Evolutionary conservation across 768 basidiomycete species (phyloP).

Genomic region (Russula brevipes): DNA sequence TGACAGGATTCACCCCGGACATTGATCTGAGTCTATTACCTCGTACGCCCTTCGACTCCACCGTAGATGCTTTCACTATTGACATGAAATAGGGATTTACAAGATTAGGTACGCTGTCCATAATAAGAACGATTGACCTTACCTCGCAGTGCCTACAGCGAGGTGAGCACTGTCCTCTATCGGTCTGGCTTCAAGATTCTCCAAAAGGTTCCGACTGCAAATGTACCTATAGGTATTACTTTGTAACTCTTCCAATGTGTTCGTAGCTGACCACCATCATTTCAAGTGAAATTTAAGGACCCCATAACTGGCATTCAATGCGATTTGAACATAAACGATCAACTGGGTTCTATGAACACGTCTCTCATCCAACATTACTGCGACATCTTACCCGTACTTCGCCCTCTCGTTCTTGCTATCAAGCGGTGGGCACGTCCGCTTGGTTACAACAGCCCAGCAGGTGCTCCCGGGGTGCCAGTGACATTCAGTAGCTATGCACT

Average conservation of each 20-base stretch:
- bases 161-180: constrained; percentile 33
- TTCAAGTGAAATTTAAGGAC: constrained; percentile 50
- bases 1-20: constrained; percentile 31
- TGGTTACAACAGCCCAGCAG: constrained; percentile 45
- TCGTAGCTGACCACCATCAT: constrained; percentile 8
- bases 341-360: constrained; percentile 50
- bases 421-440: constrained; percentile 58
- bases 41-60: constrained; percentile 22
- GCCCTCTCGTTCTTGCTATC: constrained; percentile 42
- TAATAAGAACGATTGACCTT: too few species aligned
- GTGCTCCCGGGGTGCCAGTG: constrained; percentile 13
- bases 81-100: constrained; percentile 30
- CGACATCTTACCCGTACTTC: constrained; percentile 40
- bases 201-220: constrained; percentile 28
- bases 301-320: constrained; percentile 38
- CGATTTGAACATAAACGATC: constrained; percentile 62
- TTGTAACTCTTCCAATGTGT: not conserved
- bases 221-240: constrained; percentile 36
- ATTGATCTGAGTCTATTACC: constrained; percentile 30
- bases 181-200: constrained; percentile 32
- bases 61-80: not conserved
- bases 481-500: constrained; percentile 62
- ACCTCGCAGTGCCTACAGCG: constrained; percentile 17
- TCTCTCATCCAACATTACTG: constrained; percentile 49
- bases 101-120: constrained; percentile 28